Evolutionary conservation across 768 basidiomycete species (phyloP).

Genomic region (Lentinus tigrinus): DNA sequence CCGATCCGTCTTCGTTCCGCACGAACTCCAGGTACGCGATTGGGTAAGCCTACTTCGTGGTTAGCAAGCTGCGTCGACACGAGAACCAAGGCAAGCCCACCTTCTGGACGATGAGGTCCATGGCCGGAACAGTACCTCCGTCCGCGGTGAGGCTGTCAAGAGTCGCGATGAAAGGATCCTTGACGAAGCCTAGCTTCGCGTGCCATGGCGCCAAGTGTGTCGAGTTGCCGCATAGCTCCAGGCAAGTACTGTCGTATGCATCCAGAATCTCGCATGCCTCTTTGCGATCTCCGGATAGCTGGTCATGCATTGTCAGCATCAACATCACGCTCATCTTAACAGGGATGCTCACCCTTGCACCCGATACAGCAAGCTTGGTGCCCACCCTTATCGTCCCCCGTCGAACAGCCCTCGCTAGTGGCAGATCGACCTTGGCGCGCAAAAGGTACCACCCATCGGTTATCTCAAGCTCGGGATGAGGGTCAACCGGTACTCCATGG

Average conservation of each 20-base stretch:
- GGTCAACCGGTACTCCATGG: conserved; percentile 35
- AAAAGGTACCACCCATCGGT: conserved; percentile 97
- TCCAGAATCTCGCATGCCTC: conserved; percentile 84
- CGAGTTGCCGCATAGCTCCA: conserved; percentile 80
- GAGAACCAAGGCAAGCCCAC: conserved; percentile 30
- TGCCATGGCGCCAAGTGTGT: conserved; percentile 88
- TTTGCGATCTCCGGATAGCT: conserved; percentile 70
- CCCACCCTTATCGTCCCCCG: conserved; percentile 71
- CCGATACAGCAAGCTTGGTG: conserved; percentile 77
- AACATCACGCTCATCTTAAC: not conserved
- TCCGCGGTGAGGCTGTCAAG: conserved; percentile 77
- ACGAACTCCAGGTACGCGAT: conserved; percentile 77
- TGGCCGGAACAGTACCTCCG: conserved; percentile 72
- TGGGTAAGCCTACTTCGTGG: conserved; percentile 53
- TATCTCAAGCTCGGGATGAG: conserved; percentile 73
- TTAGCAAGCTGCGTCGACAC: not conserved
- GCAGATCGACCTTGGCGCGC: conserved; percentile 70
- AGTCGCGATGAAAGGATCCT: conserved; percentile 65
- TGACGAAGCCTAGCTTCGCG: conserved; percentile 78
- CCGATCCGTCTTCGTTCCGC: conserved; percentile 44
- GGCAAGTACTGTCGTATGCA: conserved; percentile 63
- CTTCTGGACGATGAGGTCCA: conserved; percentile 75
- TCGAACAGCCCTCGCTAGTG: conserved; percentile 67
- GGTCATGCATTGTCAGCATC: not conserved
- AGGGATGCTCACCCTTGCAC: conserved; percentile 63